These are phyloP conservation scores for Dothistroma septosporum DNA, from an alignment of 2,329 filamentous ascomycete genomes.

Conservation along the genomic window DNA sequence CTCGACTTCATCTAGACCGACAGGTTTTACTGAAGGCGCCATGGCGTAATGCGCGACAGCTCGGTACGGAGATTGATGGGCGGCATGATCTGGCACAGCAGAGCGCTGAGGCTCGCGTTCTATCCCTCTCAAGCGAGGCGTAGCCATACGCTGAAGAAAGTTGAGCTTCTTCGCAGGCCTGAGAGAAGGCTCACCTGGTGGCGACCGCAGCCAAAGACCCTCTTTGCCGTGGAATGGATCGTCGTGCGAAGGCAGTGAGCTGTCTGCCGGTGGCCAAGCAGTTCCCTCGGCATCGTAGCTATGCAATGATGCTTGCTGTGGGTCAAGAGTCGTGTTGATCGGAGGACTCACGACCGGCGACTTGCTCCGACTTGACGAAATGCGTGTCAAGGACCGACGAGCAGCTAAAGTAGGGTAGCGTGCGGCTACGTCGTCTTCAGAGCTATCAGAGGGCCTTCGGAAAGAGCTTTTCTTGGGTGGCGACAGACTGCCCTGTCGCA, in stretches of 20 bases:
- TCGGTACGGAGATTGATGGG: conserved; percentile 7
- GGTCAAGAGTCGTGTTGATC: conserved; percentile 15
- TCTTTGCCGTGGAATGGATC: conserved; percentile 34
- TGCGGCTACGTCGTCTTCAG: conserved; percentile 23
- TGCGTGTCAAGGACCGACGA: conserved; percentile 19
- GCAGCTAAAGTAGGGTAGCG: conserved; percentile 14
- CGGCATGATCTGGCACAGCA: conserved; percentile 8
- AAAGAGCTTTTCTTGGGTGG: conserved; percentile 14
- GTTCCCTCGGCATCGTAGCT: conserved; percentile 16
- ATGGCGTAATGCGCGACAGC: conserved; percentile 54
- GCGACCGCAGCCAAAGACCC: conserved; percentile 34
- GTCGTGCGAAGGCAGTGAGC: conserved; percentile 9
- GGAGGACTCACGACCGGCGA: conserved; percentile 13
- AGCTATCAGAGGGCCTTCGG: conserved; percentile 22
- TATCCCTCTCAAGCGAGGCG: conserved; percentile 35
- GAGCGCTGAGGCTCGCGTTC: conserved; percentile 25
- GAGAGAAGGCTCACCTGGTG: conserved; percentile 6
- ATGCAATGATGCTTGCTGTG: conserved; percentile 9
- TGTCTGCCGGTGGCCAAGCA: conserved; percentile 16
- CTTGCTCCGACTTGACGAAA: conserved; percentile 16
- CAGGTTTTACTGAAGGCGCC: conserved; percentile 46
- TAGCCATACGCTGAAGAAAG: conserved; percentile 52
- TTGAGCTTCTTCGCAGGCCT: conserved; percentile 52
- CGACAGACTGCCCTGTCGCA: conserved; percentile 16
- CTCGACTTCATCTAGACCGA: conserved; percentile 45